Base-by-base conservation (phyloP, 768 basidiomycete species). In the Boletus tylopilopsis region DNA sequence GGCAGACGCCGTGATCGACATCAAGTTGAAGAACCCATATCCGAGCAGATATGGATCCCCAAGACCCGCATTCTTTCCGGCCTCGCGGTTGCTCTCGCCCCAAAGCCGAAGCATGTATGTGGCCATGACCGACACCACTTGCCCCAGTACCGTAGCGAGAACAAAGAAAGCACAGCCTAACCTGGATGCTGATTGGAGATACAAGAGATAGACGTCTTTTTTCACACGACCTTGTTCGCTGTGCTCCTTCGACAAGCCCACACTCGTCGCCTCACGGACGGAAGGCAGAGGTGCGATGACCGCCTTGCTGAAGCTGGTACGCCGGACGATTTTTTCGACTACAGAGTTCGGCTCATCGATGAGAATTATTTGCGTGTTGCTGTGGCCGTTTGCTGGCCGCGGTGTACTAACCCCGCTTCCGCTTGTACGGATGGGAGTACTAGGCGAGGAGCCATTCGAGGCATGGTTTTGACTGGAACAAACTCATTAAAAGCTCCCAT, bases 161-260 rank as follows among this genome's bases (percentile, higher is more conserved):
- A 93, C 53, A 54, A 87, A 86, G 53, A 87, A 76, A 6, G 61
- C 60, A 62, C 90, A 92, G 1, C 90, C 93, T 1, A 72, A 56
- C 54, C 76, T 82, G 2, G 90, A 93, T 8, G 90, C 88, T 0
- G 93, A 88, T 48, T 80, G 70, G 57, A 95, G 76, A 62, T 96
- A 96, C 49, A 82, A 71, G 42, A 68, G 62, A 64, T 96, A 96
- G 2, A 96, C 90, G 6, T 77, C 70, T 13, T 64, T 59, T 67
- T 92, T 92, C 49, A 95, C 93, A 22, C 77, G 78, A 5, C 93
- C 93, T 61, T 85, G 83, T 59, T 93, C 90, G 45, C 73, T 76
- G 63, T 90, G 85, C 62, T 90, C 88, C 59, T 82, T 81, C 15
- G 76, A 74, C 13, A 81, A 64, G 2, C 81, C 84, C 23, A 72